A percentile compares a stretch with the other conserved stretches of the same genome.
phyloP scores from a whole-genome alignment of 2,329 filamentous ascomycete species.

The Hymenoscyphus fraxineus region DNA sequence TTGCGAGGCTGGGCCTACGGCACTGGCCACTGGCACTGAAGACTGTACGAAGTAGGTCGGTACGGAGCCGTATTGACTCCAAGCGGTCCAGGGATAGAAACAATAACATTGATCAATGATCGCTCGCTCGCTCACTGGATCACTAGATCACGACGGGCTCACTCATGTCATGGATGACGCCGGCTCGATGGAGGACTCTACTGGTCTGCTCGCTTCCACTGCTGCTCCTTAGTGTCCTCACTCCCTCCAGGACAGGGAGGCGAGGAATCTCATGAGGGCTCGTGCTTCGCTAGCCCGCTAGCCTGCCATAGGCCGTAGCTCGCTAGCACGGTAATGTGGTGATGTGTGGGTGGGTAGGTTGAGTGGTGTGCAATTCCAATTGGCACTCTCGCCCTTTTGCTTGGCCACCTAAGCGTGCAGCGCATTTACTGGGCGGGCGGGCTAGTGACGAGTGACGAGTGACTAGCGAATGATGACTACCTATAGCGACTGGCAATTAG shows the following conservation, averaged over 20 bases:
- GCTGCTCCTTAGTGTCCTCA: no score
- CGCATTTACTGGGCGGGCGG: no score
- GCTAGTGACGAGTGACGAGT: no score
- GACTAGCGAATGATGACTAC: background rate
- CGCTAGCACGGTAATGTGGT: no score
- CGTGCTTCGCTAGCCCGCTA: background rate
- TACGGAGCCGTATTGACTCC: no score
- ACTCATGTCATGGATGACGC: background rate
- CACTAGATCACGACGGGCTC: background rate
- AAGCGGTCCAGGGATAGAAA: background rate
- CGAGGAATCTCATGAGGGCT: slow-evolving; percentile 2
- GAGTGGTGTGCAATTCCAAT: no score
- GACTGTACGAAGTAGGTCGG: no score
- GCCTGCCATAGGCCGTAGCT: no score
- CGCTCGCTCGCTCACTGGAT: no score
- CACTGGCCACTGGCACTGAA: background rate
- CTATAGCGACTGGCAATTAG: background rate
- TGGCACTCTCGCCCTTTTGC: background rate
- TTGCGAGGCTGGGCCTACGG: background rate
- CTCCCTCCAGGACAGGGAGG: background rate
- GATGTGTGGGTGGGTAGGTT: no score
- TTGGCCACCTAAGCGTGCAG: slow-evolving; percentile 2
- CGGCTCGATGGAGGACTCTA: background rate
- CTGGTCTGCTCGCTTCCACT: background rate
- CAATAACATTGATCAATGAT: background rate